Evolutionary conservation across 1,284 basidiomycete species (phyloP).

Genomic region (Moniliophthora roreri): DNA sequence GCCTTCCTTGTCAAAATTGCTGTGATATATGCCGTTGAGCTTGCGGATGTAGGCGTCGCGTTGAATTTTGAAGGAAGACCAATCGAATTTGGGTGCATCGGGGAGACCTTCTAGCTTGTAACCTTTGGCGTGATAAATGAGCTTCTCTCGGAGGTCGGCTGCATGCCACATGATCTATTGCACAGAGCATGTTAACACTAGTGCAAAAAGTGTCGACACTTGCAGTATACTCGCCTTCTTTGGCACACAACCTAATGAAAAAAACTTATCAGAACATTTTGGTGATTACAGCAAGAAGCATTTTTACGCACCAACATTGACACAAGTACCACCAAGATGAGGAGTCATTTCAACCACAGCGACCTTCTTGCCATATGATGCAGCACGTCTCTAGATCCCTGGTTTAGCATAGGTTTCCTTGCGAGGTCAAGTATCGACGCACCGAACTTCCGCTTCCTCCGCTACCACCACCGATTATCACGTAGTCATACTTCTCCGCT

Average conservation of each 20-base stretch:
- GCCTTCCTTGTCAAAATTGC: constrained; percentile 84
- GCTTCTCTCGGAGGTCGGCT: constrained; percentile 87
- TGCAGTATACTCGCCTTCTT: constrained; percentile 63
- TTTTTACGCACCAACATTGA: constrained; percentile 79
- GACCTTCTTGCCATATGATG: constrained; percentile 92
- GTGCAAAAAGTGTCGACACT: too few species aligned
- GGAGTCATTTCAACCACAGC: constrained; percentile 84
- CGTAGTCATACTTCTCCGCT: constrained; percentile 71
- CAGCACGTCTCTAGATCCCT: constrained; percentile 73
- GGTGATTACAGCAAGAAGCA: neutral
- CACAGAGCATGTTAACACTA: constrained; percentile 5
- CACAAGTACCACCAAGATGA: constrained; percentile 92
- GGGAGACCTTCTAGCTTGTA: constrained; percentile 75
- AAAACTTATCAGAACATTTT: constrained; percentile 12
- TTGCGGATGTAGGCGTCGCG: constrained; percentile 93
- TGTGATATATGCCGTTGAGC: constrained; percentile 92
- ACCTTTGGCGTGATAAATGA: constrained; percentile 72
- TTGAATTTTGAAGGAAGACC: constrained; percentile 89
- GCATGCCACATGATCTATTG: constrained; percentile 98
- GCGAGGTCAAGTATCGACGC: constrained; percentile 24
- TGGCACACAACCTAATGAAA: constrained; percentile 73
- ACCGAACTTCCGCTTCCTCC: constrained; percentile 81
- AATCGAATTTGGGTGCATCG: constrained; percentile 73
- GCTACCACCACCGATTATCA: constrained; percentile 84
- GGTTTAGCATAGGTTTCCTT: constrained; percentile 6